Base-by-base conservation (phyloP, 139 green algal genomes). In the Chlorella vulgaris region DNA sequence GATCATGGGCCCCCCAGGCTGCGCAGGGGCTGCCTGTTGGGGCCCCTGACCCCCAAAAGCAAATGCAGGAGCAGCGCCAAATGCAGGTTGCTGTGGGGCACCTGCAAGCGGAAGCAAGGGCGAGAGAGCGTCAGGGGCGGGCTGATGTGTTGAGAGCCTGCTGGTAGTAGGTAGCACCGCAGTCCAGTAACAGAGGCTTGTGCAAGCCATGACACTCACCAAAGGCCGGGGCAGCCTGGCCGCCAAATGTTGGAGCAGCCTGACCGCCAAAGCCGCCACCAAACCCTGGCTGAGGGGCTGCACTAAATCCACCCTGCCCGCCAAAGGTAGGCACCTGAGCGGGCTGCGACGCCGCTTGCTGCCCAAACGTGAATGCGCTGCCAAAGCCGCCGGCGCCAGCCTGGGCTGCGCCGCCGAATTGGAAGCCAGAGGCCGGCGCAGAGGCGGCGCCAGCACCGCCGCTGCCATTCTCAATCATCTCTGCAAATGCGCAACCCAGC, bases 181-280 rank as follows among this genome's bases (percentile, higher is more conserved):
- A n/a, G n/a, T n/a, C n/a, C n/a, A n/a, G n/a, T n/a, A n/a, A n/a
- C n/a, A n/a, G n/a, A n/a, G n/a, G n/a, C n/a, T n/a, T n/a, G n/a
- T n/a, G n/a, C n/a, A n/a, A n/a, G n/a, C n/a, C n/a, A 65, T 65
- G 55, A 5, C 24, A 60, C 69, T 62, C 66, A 66, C 61, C 68
- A 61, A 58, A 79, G 8, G 80, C 73, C 36, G 73, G 51, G 19
- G 71, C 21, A 22, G 71, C 26, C 42, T 81, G 71, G 60, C 47
- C 36, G 5, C 58, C 42, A 76, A 65, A 82, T 42, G n/a, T n/a
- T n/a, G 73, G 51, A 5, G 71, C 21, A 22, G 71, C 26, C 42
- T 81, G 71, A 40, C 47, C 36, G 5, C 58, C 42, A 76, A 65
- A 82, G 62, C n/a, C n/a, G n/a, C 40, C 80, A 35, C 74, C 77